These are phyloP conservation scores for Saccharomycopsis fermentans DNA, from an alignment of 805 yeast genomes.

Conservation along the genomic window DNA sequence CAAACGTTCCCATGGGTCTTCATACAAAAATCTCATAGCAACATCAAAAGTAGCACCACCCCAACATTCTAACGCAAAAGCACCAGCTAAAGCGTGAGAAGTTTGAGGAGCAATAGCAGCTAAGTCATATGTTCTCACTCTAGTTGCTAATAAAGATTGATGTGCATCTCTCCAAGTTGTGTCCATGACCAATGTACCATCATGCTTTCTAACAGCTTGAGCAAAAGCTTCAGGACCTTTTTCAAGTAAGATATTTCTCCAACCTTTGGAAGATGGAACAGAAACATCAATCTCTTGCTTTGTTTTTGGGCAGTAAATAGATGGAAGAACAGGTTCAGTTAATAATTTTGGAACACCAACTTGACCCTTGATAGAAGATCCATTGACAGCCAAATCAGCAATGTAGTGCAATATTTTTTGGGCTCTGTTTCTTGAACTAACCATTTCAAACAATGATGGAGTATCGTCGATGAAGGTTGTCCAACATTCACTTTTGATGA, in stretches of 20 bases:
- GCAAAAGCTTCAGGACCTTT: conserved; percentile 90
- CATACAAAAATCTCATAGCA: conserved; percentile 95
- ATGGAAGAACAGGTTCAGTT: conserved; percentile 69
- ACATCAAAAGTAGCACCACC: conserved; percentile 99
- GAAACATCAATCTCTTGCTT: conserved; percentile 47
- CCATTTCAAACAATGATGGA: conserved; percentile 90
- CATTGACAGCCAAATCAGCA: conserved; percentile 92
- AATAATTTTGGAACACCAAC: conserved; percentile 78
- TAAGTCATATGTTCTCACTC: conserved; percentile 91
- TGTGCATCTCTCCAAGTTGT: conserved; percentile 99
- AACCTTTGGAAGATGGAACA: conserved; percentile 60
- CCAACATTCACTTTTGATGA: conserved; percentile 86
- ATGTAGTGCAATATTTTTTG: conserved; percentile 83
- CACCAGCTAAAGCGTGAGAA: conserved; percentile 79
- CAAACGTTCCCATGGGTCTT: conserved; percentile 97
- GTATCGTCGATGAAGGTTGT: conserved; percentile 98
- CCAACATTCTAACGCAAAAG: conserved; percentile 98
- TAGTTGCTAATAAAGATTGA: conserved; percentile 93
- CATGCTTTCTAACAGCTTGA: conserved; percentile 67
- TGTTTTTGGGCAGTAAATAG: conserved; percentile 52
- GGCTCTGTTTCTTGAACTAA: conserved; percentile 92
- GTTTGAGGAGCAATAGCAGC: conserved; percentile 90
- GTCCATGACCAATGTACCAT: conserved; percentile 92
- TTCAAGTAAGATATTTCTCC: conserved; percentile 80
- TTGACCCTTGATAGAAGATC: conserved; percentile 94